phyloP scores from a whole-genome alignment of 2,329 filamentous ascomycete genomes.

The Penicillium paneum region DNA sequence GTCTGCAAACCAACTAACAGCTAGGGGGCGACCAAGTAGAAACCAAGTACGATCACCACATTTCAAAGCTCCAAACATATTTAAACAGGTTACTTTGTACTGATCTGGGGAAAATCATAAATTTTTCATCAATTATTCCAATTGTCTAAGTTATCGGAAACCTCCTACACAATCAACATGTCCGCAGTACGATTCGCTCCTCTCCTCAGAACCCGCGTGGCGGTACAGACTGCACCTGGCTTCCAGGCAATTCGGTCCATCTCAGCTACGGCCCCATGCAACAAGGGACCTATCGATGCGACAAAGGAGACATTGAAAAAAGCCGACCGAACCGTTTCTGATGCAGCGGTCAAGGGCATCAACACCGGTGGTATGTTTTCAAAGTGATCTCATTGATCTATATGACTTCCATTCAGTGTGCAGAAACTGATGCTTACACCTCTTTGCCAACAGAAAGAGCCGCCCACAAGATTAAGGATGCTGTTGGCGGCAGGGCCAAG shows the following conservation, averaged over 20 bases:
- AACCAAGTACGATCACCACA: conserved; percentile 15
- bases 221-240: conserved; percentile 13
- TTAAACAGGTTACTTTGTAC: neutral
- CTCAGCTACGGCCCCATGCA: conserved; percentile 50
- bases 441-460: conserved; percentile 47
- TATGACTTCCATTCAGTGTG: neutral
- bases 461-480: conserved; percentile 45
- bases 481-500: conserved; percentile 41
- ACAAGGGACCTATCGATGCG: conserved; percentile 54
- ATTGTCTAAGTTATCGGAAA: neutral
- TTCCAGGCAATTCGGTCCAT: conserved; percentile 38
- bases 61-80: neutral
- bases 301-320: conserved; percentile 59
- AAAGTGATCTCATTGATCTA: neutral
- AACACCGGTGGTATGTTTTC: conserved; percentile 57
- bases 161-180: conserved; percentile 12
- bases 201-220: conserved; percentile 21
- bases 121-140: neutral
- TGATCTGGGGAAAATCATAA: neutral
- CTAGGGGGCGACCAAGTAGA: neutral
- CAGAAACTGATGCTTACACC: neutral
- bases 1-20: conserved; percentile 12
- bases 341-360: conserved; percentile 59
- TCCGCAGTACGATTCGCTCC: conserved; percentile 33
- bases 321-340: conserved; percentile 55